Conservation (phyloP, 371 early-diverging fungal species). For the Smittium culicis region DNA sequence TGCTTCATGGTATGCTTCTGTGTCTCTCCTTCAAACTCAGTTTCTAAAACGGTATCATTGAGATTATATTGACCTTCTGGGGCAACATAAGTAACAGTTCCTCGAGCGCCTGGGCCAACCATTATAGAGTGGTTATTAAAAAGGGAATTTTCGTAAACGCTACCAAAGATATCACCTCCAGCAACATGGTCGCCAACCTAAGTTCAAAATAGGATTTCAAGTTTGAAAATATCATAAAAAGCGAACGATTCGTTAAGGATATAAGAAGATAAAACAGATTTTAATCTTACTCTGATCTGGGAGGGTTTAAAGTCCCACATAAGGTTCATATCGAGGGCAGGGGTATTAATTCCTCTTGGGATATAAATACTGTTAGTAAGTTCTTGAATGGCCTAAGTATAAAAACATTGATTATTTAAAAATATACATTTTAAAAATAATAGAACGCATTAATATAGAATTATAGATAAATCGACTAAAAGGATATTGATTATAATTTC, state of each 20-base stretch:
- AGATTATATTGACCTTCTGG: slow-evolving; percentile 90
- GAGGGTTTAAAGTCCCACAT: slow-evolving; percentile 92
- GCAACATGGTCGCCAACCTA: slow-evolving; percentile 93
- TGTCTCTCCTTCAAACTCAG: slow-evolving; percentile 85
- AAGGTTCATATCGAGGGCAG: slow-evolving; percentile 84
- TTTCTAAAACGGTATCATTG: slow-evolving; percentile 84
- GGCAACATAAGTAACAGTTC: slow-evolving; percentile 94
- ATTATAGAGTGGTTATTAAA: slow-evolving; percentile 86
- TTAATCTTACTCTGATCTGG: background rate
- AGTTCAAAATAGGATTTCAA: too few relatives aligned
- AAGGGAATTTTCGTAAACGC: slow-evolving; percentile 93
- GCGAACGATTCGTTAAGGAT: too few relatives aligned
- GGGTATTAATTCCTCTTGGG: slow-evolving; percentile 96
- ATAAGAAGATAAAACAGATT: too few relatives aligned
- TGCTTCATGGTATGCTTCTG: slow-evolving; percentile 92
- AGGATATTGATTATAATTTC: background rate
- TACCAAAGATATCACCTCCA: slow-evolving; percentile 97
- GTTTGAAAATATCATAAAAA: too few relatives aligned
- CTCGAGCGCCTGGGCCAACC: slow-evolving; percentile 88
- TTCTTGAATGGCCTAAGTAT: slow-evolving; percentile 76
- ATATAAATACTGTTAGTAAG: slow-evolving; percentile 94
- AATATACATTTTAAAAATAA: too few relatives aligned
- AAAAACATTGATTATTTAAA: too few relatives aligned
- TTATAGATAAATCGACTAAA: too few relatives aligned
- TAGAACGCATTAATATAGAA: too few relatives aligned